Conservation (phyloP, 2,329 filamentous ascomycete genomes). For the Paecilomyces fulvus region DNA sequence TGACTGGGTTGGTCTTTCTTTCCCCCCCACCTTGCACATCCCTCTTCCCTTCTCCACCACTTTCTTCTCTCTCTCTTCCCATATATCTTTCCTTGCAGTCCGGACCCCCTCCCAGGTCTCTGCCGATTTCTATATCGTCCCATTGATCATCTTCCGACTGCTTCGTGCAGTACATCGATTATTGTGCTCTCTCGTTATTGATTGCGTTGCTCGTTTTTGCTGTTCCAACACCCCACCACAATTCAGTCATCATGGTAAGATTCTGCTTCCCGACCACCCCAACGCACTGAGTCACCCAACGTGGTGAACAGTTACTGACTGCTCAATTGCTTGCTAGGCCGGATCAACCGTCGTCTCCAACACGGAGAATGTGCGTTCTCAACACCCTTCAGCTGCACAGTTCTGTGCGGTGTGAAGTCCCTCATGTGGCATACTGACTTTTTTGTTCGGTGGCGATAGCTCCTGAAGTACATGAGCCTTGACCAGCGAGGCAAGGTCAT, state of each 20-base stretch:
- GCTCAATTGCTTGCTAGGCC: conserved; percentile 16
- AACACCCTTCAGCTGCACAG: background rate
- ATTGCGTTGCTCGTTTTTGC: background rate
- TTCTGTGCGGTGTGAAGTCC: background rate
- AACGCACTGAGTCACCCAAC: conserved; percentile 17
- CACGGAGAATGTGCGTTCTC: conserved; percentile 37
- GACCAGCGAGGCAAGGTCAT: conserved; percentile 83
- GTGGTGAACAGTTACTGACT: background rate
- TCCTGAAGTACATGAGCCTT: conserved; percentile 85
- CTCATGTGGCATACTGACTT: conserved; percentile 32
- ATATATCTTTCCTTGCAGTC: conserved; percentile 9
- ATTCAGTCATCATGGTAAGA: conserved; percentile 17
- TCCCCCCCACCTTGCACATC: background rate
- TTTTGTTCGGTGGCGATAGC: conserved; percentile 44
- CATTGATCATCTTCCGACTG: conserved; percentile 1
- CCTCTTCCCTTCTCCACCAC: conserved; percentile 8
- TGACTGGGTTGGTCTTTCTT: background rate
- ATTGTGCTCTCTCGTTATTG: conserved; percentile 6
- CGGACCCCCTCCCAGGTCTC: conserved; percentile 8
- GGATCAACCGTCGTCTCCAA: conserved; percentile 39
- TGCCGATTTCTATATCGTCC: conserved; percentile 4
- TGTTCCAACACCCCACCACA: background rate
- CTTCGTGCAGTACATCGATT: conserved; percentile 2
- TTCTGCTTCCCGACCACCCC: conserved; percentile 7
- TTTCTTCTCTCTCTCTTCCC: conserved; percentile 19